Conservation (phyloP, 176 grass and related monocot species). For the Phragmites australis region DNA sequence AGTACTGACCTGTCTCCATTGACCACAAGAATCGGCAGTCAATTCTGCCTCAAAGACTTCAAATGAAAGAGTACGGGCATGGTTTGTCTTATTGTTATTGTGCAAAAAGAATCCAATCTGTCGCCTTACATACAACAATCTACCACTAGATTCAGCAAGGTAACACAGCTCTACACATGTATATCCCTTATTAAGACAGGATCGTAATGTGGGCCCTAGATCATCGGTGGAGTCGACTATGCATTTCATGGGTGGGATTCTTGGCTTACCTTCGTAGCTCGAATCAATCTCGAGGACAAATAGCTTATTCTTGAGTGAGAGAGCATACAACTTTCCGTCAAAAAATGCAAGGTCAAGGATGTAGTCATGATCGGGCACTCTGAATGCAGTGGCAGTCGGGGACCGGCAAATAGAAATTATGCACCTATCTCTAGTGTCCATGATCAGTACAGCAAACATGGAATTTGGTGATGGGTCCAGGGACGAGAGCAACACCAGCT, state of each 20-base stretch:
- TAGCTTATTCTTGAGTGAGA: not conserved
- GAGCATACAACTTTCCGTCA: not conserved
- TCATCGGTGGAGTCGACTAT: not conserved
- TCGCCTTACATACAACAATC: not conserved
- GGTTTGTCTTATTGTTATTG: not conserved
- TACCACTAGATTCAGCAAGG: not conserved
- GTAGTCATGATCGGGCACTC: not conserved
- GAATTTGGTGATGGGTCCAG: not conserved
- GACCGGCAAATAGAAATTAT: not conserved
- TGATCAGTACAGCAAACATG: not conserved
- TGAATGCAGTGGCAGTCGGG: not conserved
- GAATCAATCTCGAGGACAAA: not conserved
- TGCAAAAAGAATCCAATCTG: too few species aligned
- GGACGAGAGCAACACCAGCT: not conserved
- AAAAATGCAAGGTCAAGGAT: not conserved
- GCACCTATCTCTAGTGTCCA: not conserved
- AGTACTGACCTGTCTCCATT: not conserved
- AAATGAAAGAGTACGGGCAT: not conserved
- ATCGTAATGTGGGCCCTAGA: not conserved
- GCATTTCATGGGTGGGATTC: not conserved
- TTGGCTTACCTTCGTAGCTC: not conserved
- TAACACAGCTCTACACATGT: not conserved
- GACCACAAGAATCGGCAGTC: too few species aligned
- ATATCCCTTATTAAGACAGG: not conserved
- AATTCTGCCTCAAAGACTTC: conserved; percentile 1